A percentile compares a stretch with the other conserved stretches of the same genome.
Conservation (phyloP, 2,329 filamentous ascomycete genomes). For the Hirsutella minnesotensis region DNA sequence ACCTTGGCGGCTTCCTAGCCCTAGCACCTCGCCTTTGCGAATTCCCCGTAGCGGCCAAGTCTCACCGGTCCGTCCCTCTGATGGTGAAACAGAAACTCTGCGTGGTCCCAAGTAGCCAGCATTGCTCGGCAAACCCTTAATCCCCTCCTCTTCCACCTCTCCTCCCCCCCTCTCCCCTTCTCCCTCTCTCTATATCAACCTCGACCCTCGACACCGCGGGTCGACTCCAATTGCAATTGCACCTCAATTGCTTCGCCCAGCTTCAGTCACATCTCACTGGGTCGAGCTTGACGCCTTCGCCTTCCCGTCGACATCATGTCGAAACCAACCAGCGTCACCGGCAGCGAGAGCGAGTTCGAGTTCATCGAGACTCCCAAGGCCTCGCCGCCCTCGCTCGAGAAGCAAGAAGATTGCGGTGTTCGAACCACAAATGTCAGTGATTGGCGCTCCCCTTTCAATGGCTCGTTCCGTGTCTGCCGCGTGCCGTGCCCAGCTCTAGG, state of each 20-base stretch:
- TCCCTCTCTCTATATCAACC: too few species aligned
- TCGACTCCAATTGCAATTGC: not conserved
- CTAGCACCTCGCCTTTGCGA: too few species aligned
- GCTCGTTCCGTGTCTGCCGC: not conserved
- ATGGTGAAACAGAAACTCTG: too few species aligned
- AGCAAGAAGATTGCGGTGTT: slow-evolving; percentile 47
- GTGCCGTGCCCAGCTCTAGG: not conserved
- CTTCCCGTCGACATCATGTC: slow-evolving; percentile 17
- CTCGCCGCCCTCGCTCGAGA: slow-evolving; percentile 47
- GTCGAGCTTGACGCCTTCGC: not conserved
- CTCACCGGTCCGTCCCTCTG: too few species aligned
- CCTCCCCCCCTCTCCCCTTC: too few species aligned
- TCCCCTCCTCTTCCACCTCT: too few species aligned
- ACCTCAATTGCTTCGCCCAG: slow-evolving; percentile 4
- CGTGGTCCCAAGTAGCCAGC: too few species aligned
- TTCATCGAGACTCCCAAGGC: slow-evolving; percentile 29
- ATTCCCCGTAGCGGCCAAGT: too few species aligned
- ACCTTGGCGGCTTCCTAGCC: too few species aligned
- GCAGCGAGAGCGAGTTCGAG: slow-evolving; percentile 25
- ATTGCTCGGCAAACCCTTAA: too few species aligned
- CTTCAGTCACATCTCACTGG: slow-evolving; percentile 8
- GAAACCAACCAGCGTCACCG: slow-evolving; percentile 17
- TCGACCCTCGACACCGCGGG: too few species aligned
- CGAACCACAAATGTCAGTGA: slow-evolving; percentile 28
- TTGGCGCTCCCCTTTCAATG: not conserved